Evolutionary conservation across 305 asterid species (phyloP).

Genomic region (Solanum hybrid): DNA sequence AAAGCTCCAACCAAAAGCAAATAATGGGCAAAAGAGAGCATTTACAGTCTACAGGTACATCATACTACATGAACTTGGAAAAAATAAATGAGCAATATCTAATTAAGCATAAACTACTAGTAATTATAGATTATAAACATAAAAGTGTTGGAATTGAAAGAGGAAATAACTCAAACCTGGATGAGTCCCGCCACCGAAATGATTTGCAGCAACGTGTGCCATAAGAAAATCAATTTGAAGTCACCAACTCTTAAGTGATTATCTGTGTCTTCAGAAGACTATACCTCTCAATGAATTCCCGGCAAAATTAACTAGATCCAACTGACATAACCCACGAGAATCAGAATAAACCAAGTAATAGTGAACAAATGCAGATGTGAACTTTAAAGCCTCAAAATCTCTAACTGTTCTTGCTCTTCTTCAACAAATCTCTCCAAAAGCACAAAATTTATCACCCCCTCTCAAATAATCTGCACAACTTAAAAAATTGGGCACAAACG

Average conservation of each 20-base stretch:
- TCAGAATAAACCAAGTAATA: background rate
- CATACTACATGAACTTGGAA: background rate
- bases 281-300: background rate
- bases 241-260: slow-evolving; percentile 13
- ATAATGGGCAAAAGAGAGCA: background rate
- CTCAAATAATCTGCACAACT: background rate
- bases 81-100: background rate
- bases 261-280: slow-evolving; percentile 12
- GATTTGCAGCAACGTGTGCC: slow-evolving; percentile 48
- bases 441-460: background rate
- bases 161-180: slow-evolving; percentile 39
- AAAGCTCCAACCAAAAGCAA: background rate
- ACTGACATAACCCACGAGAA: background rate
- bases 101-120: background rate
- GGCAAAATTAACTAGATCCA: background rate
- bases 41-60: background rate
- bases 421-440: background rate
- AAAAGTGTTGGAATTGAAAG: background rate
- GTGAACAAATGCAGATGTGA: background rate
- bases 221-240: slow-evolving; percentile 31
- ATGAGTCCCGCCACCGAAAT: slow-evolving; percentile 39
- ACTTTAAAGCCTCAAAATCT: background rate
- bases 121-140: background rate
- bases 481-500: background rate
- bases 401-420: background rate